Conservation (phyloP, 2,329 filamentous ascomycete species). For the Blastomyces parvus region DNA sequence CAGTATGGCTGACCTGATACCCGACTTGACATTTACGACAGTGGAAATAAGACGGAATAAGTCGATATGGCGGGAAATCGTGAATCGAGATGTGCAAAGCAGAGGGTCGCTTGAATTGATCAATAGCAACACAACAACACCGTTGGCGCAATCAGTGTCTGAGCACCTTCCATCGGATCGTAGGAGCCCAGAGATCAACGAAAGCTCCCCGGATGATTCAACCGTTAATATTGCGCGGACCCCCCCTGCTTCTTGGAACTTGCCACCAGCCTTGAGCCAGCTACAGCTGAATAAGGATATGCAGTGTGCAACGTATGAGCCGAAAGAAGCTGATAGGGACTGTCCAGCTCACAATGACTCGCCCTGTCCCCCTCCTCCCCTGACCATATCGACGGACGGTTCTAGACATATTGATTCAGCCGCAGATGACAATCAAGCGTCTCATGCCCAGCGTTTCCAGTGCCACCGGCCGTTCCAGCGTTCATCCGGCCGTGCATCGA, state of each 20-base stretch:
- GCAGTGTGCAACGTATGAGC: not conserved
- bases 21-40: slow-evolving; percentile 73
- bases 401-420: not conserved
- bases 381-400: not conserved
- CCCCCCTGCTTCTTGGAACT: not conserved
- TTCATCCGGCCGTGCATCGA: slow-evolving; percentile 29
- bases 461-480: slow-evolving; percentile 27
- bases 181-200: not conserved
- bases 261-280: not conserved
- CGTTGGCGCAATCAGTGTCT: slow-evolving; percentile 10
- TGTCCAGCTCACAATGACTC: not conserved
- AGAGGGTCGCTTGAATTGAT: not conserved
- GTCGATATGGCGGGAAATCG: slow-evolving; percentile 49
- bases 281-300: not conserved
- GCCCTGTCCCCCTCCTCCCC: not conserved
- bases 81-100: slow-evolving; percentile 10
- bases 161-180: not conserved
- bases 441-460: not conserved
- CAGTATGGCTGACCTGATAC: slow-evolving; percentile 75
- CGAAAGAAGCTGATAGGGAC: not conserved
- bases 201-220: not conserved
- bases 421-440: not conserved
- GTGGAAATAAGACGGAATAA: slow-evolving; percentile 73
- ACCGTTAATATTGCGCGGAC: not conserved
- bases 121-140: not conserved